Base-by-base conservation (phyloP, 345 rosid species). In the Linum usitatissimum region DNA sequence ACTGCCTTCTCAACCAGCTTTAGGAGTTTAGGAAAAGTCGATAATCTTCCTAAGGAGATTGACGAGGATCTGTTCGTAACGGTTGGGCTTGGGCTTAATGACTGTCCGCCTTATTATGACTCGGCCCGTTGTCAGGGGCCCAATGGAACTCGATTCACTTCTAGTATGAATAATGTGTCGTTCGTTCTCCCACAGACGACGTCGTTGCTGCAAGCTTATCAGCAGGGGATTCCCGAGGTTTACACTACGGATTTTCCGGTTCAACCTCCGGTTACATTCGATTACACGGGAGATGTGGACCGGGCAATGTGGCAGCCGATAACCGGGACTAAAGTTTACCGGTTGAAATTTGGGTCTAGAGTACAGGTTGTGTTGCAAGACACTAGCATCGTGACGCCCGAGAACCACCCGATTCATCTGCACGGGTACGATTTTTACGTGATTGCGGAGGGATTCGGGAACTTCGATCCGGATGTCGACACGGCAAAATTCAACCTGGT, bases 361-460 rank as follows among this genome's bases (percentile, higher is more conserved):
- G 99, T 93, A 40, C 96, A 93, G 66, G 10, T 93, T 57, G 99
- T 93, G 30, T 19, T 93, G 20, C 99, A 93, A 49, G 97, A 72
- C 39, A 90, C 97, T 3, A 90, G 81, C 71, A 93, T 93, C 51
- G 81, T 81, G 6, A 86, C 94, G 0, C 78, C 92, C 1, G 97
- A 93, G 63, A 90, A 90, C 73, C 98, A 92, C 67, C 97, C 97
- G 0, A 83, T 92, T 66, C 98, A 92, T 70, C 79, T 93, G 6
- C 99, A 93, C 5, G 99, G 99, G 53, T 84, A 93, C 49, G 99
- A 93, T 79, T 93, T 93, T 75, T 90, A 84, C 78, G 78, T 93
- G 15, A 42, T 93, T 12, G 99, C 83, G 0, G 77, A 79, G 69
- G 99, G 97, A 4, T 93, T 86, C 30, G 99, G 99, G 65, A 93